Percentiles rank a stretch among this genome's conserved stretches.
Conservation (phyloP, 495 filamentous ascomycete species). For the Glarea lozoyensis region DNA sequence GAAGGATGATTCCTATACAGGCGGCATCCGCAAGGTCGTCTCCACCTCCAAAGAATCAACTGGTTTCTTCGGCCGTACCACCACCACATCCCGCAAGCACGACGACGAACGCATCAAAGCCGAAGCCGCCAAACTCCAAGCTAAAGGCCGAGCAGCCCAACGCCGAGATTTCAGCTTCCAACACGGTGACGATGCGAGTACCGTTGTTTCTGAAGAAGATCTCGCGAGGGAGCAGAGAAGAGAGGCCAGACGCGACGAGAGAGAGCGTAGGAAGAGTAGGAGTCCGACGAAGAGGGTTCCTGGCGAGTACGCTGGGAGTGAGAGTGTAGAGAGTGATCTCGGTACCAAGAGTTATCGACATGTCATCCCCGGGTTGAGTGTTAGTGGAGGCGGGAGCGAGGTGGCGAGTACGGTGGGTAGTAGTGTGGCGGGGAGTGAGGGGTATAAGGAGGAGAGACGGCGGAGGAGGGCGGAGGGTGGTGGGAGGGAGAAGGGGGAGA, state of each 20-base stretch:
- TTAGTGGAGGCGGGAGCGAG: slow-evolving; percentile 30
- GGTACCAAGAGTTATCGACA: slow-evolving; percentile 80
- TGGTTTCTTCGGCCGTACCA: slow-evolving; percentile 1
- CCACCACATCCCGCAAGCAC: background rate
- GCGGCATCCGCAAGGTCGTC: slow-evolving; percentile 45
- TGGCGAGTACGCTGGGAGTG: slow-evolving; percentile 11
- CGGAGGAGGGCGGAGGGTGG: slow-evolving; percentile 22
- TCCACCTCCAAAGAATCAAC: slow-evolving; percentile 35
- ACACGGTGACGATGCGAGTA: slow-evolving; percentile 32
- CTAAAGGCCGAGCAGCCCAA: slow-evolving; percentile 29
- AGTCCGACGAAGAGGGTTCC: slow-evolving; percentile 20
- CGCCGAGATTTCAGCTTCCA: slow-evolving; percentile 41
- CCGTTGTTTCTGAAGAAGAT: slow-evolving; percentile 26
- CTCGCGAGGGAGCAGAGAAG: slow-evolving; percentile 31
- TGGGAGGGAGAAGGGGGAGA: slow-evolving; percentile 28
- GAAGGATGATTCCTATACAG: slow-evolving; percentile 17
- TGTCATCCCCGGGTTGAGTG: slow-evolving; percentile 65
- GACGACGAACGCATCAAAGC: slow-evolving; percentile 36
- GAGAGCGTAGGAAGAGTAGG: slow-evolving; percentile 33
- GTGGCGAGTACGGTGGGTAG: slow-evolving; percentile 35
- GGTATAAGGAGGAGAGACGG: slow-evolving; percentile 12
- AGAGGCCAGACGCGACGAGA: slow-evolving; percentile 23
- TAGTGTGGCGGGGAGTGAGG: slow-evolving; percentile 19
- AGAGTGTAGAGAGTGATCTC: slow-evolving; percentile 47
- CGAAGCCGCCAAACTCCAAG: slow-evolving; percentile 36